Conservation (phyloP, 1,284 basidiomycete species). For the Fomitopsis pinicola region DNA sequence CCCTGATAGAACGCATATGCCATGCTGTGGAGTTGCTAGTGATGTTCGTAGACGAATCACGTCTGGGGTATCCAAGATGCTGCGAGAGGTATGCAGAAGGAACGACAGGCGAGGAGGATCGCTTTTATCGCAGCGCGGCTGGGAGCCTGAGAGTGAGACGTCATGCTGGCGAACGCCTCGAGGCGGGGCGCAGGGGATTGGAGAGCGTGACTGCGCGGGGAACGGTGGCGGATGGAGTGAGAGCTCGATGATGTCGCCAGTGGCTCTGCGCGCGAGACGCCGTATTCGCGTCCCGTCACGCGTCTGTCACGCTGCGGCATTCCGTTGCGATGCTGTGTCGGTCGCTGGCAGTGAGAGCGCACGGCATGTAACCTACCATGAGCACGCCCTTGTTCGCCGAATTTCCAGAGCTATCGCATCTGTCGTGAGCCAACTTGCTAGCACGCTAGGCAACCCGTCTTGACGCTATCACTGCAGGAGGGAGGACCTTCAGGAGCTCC, state of each 20-base stretch:
- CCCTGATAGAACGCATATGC: constrained; percentile 21
- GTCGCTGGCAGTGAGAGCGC: background rate
- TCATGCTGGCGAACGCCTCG: background rate
- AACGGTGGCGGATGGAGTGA: background rate
- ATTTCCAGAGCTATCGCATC: constrained; percentile 65
- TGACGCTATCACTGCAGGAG: constrained; percentile 41
- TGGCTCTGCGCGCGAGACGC: background rate
- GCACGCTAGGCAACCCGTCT: background rate
- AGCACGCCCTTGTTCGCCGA: constrained; percentile 53
- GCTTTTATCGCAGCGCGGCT: background rate
- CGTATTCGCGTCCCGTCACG: background rate
- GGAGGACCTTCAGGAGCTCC: constrained; percentile 84
- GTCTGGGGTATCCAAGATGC: background rate
- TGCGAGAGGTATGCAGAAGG: background rate
- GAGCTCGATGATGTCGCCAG: background rate
- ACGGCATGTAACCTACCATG: constrained; percentile 21
- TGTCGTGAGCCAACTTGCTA: constrained; percentile 48
- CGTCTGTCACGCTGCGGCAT: background rate
- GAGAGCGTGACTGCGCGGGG: background rate
- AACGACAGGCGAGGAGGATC: background rate
- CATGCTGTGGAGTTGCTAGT: constrained; percentile 6
- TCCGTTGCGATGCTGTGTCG: background rate
- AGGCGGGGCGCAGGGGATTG: background rate
- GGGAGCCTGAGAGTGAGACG: background rate
- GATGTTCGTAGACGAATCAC: background rate